Evolutionary conservation across 2,329 filamentous ascomycete genomes (phyloP).

Genomic region (Trichophyton rubrum): DNA sequence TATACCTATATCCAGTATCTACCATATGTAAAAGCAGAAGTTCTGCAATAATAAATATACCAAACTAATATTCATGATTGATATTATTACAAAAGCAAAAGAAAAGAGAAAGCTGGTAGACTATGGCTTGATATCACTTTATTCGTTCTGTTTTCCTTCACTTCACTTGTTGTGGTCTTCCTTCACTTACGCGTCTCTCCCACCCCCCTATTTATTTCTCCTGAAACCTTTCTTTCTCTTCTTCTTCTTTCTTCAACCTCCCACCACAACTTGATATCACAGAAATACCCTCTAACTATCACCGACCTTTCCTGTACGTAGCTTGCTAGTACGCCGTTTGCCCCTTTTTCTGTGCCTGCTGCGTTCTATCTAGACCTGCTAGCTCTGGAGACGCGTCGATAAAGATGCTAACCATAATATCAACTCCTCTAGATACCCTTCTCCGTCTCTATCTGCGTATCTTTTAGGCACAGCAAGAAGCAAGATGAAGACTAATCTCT

Average conservation of each 20-base stretch:
- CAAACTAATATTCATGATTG: too few relatives aligned
- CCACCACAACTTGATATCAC: background rate
- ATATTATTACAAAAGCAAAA: too few relatives aligned
- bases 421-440: background rate
- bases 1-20: too few relatives aligned
- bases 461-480: background rate
- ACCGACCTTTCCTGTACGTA: background rate
- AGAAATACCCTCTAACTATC: background rate
- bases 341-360: background rate
- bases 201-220: background rate
- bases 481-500: slow-evolving; percentile 36
- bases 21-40: too few relatives aligned
- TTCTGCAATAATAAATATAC: too few relatives aligned
- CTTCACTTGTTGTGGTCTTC: background rate
- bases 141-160: background rate
- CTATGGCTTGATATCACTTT: background rate
- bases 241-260: background rate
- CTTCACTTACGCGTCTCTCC: background rate
- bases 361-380: background rate
- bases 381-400: background rate
- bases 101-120: background rate
- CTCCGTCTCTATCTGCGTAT: background rate
- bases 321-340: background rate
- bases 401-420: background rate
- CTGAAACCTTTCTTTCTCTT: background rate